Evolutionary conservation across 352 stramenopile species (phyloP), one percentile per base, ranked within the genome.

Genomic region (Pythium aristosporum): DNA sequence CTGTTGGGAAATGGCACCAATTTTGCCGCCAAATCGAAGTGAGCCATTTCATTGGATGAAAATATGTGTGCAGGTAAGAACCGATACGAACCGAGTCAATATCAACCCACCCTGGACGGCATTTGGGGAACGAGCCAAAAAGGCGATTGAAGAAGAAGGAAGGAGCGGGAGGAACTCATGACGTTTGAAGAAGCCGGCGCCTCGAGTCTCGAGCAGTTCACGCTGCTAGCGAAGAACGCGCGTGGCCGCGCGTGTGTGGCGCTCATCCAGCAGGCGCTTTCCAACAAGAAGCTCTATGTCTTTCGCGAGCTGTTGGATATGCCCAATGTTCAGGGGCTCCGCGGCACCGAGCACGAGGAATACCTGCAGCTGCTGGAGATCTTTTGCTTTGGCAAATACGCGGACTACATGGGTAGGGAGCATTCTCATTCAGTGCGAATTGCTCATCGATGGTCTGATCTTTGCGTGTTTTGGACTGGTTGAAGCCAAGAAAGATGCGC

Each of bases 221-320:
- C 84, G 68, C 79, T 97, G 58, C 76, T 98, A 53, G 92, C 91
- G 15, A 96, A 97, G 76, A 94, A 94, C 23, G 84, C 88, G 44
- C 89, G 92, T 39, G 90, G 88, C 7, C 75, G 87, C 7, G 92
- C 91, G n/a, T 98, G 92, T 48, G 87, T 96, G 54, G 91, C 88
- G 44, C 77, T 98, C 43, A 95, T 98, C 62, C 92, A 98, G 74
- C 91, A 98, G 69, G 91, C 96, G 37, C 75, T 98, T 30, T 89
- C 69, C 50, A 94, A 96, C 73, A 94, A 94, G 71, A 96, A 96
- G 68, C 76, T 97, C 41, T 97, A 96, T 67, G 90, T 98, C 21
- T 98, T 98, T 67, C 88, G 92, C 21, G 91, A 98, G 78, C 77
- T 98, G 50, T 69, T 98, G 39, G 81, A 94, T 52, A 96, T 96